Conservation (phyloP, 805 yeast genomes). For the Pichia deserticola region DNA sequence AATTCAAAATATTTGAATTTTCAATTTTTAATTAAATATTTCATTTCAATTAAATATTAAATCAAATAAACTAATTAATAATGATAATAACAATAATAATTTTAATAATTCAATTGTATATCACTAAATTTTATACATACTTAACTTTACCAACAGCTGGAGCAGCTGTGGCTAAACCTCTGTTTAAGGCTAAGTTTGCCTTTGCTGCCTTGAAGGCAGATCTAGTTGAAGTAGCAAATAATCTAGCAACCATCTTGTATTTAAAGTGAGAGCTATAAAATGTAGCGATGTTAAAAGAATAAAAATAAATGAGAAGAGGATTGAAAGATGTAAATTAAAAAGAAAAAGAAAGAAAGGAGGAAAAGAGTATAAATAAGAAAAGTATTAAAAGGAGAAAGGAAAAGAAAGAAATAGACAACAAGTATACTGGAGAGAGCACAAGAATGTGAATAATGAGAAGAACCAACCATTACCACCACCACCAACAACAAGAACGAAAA, state of each 20-base stretch:
- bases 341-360: not conserved
- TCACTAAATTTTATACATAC: conserved; percentile 40
- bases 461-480: not conserved
- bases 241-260: conserved; percentile 39
- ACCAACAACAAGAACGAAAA: too few relatives aligned
- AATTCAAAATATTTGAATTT: too few relatives aligned
- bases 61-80: too few relatives aligned
- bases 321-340: not conserved
- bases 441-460: not conserved
- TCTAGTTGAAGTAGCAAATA: conserved; percentile 63
- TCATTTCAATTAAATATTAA: too few relatives aligned
- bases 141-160: conserved; percentile 78
- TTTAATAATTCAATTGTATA: too few relatives aligned
- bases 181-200: conserved; percentile 68
- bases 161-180: conserved; percentile 75
- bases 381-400: not conserved
- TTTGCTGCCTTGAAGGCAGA: conserved; percentile 84
- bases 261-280: conserved; percentile 7
- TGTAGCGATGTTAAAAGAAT: conserved; percentile 3
- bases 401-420: not conserved
- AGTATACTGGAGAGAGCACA: not conserved
- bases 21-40: too few relatives aligned
- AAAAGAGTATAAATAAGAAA: not conserved
- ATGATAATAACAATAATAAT: too few relatives aligned
- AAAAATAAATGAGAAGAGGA: not conserved